Conservation (phyloP, 2,329 filamentous ascomycete species). For the Penicillium sp. region DNA sequence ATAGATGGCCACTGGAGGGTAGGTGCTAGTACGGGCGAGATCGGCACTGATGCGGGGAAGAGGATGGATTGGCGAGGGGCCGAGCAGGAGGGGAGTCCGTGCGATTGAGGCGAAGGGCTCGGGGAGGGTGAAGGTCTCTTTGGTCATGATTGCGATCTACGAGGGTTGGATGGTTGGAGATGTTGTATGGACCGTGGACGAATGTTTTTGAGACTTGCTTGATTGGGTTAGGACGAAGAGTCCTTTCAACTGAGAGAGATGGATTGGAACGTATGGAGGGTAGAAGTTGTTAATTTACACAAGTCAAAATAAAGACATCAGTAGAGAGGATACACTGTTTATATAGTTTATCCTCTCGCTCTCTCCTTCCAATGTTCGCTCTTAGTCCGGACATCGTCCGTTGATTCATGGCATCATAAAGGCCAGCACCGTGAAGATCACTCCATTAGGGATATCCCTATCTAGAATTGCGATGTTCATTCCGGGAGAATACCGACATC, state of each 20-base stretch:
- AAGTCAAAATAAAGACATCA: not conserved
- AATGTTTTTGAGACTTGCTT: not conserved
- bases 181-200: not conserved
- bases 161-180: not conserved
- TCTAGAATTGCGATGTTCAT: not conserved
- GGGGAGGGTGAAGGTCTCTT: conserved; percentile 46
- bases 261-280: not conserved
- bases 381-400: not conserved
- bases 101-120: conserved; percentile 65
- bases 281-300: not conserved
- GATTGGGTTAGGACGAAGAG: not conserved
- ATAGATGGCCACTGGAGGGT: conserved; percentile 60
- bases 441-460: conserved; percentile 25
- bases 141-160: not conserved
- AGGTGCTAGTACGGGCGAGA: conserved; percentile 45
- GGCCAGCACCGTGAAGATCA: conserved; percentile 3
- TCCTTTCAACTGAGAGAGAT: not conserved
- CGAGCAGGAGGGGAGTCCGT: conserved; percentile 62
- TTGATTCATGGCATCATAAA: not conserved
- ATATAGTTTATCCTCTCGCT: not conserved
- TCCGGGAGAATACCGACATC: conserved; percentile 4
- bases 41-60: conserved; percentile 65
- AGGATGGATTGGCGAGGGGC: conserved; percentile 67
- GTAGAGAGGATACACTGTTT: not conserved
- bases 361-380: not conserved